These are phyloP conservation scores for peach (Prunus persica) DNA, from an alignment of 306 rosid genomes.

Conservation along the genomic window DNA sequence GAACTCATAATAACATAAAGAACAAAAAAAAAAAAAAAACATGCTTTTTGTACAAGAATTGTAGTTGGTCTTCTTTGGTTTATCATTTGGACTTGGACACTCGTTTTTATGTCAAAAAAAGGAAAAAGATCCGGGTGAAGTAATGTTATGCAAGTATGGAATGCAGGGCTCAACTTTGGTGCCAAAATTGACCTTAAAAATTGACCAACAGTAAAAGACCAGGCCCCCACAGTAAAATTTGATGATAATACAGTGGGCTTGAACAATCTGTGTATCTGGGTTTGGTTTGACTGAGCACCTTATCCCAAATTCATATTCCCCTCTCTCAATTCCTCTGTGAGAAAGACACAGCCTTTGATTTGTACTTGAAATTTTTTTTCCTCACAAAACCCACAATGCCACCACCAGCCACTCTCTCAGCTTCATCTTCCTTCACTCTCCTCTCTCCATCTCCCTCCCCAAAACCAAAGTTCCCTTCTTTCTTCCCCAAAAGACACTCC, in stretches of 20 bases:
- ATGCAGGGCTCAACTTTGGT: neutral
- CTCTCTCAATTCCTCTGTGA: neutral
- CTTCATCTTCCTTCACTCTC: constrained; percentile 33
- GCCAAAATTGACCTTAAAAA: neutral
- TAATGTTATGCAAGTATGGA: too few species aligned
- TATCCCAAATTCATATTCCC: neutral
- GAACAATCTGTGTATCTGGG: neutral
- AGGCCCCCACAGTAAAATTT: neutral
- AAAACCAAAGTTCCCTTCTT: neutral
- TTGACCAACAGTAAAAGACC: neutral
- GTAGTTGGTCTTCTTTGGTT: too few species aligned
- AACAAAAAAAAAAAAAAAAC: too few species aligned
- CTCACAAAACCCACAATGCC: constrained; percentile 28
- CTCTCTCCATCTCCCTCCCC: constrained; percentile 26
- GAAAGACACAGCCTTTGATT: neutral
- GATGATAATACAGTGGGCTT: neutral
- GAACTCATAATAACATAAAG: too few species aligned
- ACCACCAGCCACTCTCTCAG: constrained; percentile 23
- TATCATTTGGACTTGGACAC: too few species aligned
- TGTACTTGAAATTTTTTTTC: neutral
- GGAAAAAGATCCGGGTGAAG: too few species aligned
- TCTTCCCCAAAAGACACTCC: neutral
- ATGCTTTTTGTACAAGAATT: too few species aligned
- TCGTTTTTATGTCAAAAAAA: too few species aligned
- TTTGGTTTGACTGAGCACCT: neutral